Evolutionary conservation across 352 stramenopile species (phyloP), one percentile per base, ranked within the genome.

Genomic region (Phytophthora ohioensis): DNA sequence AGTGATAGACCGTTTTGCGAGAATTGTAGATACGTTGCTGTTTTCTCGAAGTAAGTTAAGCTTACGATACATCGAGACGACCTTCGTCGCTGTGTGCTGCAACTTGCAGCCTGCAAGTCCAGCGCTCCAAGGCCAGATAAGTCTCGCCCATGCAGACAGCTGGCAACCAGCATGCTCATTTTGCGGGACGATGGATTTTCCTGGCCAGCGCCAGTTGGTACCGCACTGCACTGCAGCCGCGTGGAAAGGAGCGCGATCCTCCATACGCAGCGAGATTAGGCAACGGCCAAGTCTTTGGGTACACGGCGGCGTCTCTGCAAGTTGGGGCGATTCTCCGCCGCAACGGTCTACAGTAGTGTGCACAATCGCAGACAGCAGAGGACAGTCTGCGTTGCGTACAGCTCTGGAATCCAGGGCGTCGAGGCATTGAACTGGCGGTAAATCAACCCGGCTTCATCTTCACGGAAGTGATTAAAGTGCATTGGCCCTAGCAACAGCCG

Each of bases 281-380:
- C 62, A 69, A 69, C 46, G 32, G 32, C 32, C 15, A 42, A 21
- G 57, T 54, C 43, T 69, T 62, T 68, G 42, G 61, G 61, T 69
- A 39, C 60, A 46, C 39, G 17, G 27, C 30, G 47, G 10, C 47
- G 39, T 9, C 10, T 45, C 9, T 13, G 9, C 31, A 11, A 13
- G 34, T 17, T 3, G 12, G 15, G 21, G 21, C 39, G 39, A 62
- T 58, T 67, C 60, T 64, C 42, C 52, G 21, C 46, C 58, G 21
- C 57, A 64, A 69, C 36, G 41, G 38, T 17, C 36, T n/a, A 32
- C 34, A 11, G 11, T n/a, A 30, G 9, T 21, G 5, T 48, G 51
- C 51, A 68, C 61, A 5, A 64, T 64, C 53, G 53, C 62, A 64
- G 41, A 21, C 45, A 31, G 34, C 35, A 53, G 21, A 49, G 41